Percentiles rank a stretch among this genome's conserved stretches.
These are phyloP conservation scores for Massariosphaeria phaeospora DNA, from an alignment of 495 filamentous ascomycete genomes.

Conservation along the genomic window DNA sequence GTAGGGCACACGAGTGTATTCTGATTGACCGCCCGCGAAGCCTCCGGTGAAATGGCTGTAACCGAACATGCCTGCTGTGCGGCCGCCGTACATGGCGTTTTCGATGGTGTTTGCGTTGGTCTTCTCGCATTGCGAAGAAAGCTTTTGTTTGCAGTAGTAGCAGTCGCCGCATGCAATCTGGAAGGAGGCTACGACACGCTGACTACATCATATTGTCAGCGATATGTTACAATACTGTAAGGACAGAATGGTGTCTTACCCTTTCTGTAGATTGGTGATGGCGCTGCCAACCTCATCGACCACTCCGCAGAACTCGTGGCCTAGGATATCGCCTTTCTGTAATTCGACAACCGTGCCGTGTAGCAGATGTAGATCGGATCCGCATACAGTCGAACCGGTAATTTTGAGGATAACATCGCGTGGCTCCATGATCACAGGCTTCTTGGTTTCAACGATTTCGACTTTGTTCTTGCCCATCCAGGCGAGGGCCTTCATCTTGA, in stretches of 20 bases:
- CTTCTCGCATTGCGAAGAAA: conserved; percentile 70
- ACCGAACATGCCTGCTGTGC: conserved; percentile 69
- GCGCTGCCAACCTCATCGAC: conserved; percentile 65
- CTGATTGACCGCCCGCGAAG: conserved; percentile 84
- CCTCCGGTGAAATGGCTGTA: conserved; percentile 80
- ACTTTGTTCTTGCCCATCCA: conserved; percentile 71
- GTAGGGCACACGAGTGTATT: conserved; percentile 78
- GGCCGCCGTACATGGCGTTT: conserved; percentile 59
- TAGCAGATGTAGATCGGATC: conserved; percentile 76
- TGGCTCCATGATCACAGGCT: conserved; percentile 66
- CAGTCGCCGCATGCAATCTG: conserved; percentile 79
- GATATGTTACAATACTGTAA: background rate
- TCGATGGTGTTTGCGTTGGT: conserved; percentile 68
- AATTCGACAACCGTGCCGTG: conserved; percentile 68
- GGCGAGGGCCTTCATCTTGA: conserved; percentile 66
- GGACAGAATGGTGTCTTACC: conserved; percentile 33
- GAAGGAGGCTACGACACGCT: conserved; percentile 80
- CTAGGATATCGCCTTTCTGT: conserved; percentile 79
- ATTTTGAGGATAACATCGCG: conserved; percentile 78
- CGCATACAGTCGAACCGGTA: conserved; percentile 82
- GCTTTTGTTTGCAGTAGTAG: conserved; percentile 69
- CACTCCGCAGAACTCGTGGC: conserved; percentile 83
- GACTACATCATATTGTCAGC: conserved; percentile 21
- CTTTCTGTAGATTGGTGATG: conserved; percentile 56
- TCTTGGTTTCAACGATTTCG: conserved; percentile 53